Percentiles rank a stretch among this genome's conserved stretches.
Evolutionary conservation across 495 filamentous ascomycete genomes (phyloP).

Genomic region (Lichenothelia convexa): DNA sequence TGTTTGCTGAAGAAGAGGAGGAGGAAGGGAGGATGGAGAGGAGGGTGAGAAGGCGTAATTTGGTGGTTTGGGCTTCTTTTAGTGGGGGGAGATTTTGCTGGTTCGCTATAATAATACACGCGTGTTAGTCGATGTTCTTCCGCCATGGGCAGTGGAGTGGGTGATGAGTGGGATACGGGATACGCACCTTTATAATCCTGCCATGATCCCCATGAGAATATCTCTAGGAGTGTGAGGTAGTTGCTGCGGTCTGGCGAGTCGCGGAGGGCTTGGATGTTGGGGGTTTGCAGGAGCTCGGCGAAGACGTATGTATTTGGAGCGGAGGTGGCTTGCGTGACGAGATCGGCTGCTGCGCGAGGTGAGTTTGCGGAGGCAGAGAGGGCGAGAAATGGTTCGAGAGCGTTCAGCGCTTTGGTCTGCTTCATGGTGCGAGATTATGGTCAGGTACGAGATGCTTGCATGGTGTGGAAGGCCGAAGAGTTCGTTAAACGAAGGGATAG

Average conservation of each 20-base stretch:
- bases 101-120: background rate
- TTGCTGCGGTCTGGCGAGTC: slow-evolving; percentile 30
- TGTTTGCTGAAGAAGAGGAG: slow-evolving; percentile 33
- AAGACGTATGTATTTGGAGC: slow-evolving; percentile 84
- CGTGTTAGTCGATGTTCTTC: background rate
- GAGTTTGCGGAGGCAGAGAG: slow-evolving; percentile 73
- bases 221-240: slow-evolving; percentile 60
- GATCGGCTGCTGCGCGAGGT: slow-evolving; percentile 65
- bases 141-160: background rate
- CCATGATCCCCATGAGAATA: slow-evolving; percentile 90
- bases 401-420: slow-evolving; percentile 67
- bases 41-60: slow-evolving; percentile 82
- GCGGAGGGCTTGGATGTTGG: slow-evolving; percentile 60
- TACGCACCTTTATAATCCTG: slow-evolving; percentile 45
- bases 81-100: slow-evolving; percentile 45
- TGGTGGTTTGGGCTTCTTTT: slow-evolving; percentile 52
- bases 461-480: too few relatives aligned
- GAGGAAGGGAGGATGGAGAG: slow-evolving; percentile 52
- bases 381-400: slow-evolving; percentile 65
- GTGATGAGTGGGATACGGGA: slow-evolving; percentile 3
- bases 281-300: slow-evolving; percentile 70
- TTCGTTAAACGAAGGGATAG: too few relatives aligned
- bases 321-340: slow-evolving; percentile 75
- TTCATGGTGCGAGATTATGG: too few relatives aligned
- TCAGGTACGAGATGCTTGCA: too few relatives aligned